These are phyloP conservation scores for Lolium rigidum DNA, from an alignment of 176 grass and related monocot species.

Conservation along the genomic window DNA sequence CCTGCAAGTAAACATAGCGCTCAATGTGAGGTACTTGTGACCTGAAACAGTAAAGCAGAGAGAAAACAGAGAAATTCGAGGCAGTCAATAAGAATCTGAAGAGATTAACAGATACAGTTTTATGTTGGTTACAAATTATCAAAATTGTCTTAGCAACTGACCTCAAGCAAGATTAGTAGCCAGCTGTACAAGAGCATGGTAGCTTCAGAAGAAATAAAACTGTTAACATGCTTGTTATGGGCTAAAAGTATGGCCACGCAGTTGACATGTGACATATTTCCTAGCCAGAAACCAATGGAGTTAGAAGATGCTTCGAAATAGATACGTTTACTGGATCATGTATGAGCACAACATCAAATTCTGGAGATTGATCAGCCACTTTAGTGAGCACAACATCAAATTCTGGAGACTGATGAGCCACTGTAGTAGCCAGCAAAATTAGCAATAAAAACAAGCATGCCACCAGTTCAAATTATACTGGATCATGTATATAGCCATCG, in stretches of 20 bases:
- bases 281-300: neutral
- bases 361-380: too few species aligned
- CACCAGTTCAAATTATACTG: neutral
- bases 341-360: too few species aligned
- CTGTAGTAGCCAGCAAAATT: neutral
- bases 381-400: neutral
- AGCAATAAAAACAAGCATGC: neutral
- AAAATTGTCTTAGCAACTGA: neutral
- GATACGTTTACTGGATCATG: neutral
- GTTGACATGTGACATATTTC: neutral
- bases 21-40: neutral
- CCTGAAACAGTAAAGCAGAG: conserved; percentile 13
- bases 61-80: neutral
- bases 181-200: neutral
- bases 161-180: neutral
- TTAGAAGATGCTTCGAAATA: neutral
- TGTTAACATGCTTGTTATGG: neutral
- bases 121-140: neutral
- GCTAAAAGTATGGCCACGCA: neutral
- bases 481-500: conserved; percentile 26
- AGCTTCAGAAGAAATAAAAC: neutral
- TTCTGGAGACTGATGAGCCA: neutral
- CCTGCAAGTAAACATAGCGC: conserved; percentile 26
- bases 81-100: neutral
- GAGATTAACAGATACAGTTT: neutral